Evolutionary conservation across 192 early-diverging fungal genomes (phyloP).

Genomic region (Geosiphon pyriformis): DNA sequence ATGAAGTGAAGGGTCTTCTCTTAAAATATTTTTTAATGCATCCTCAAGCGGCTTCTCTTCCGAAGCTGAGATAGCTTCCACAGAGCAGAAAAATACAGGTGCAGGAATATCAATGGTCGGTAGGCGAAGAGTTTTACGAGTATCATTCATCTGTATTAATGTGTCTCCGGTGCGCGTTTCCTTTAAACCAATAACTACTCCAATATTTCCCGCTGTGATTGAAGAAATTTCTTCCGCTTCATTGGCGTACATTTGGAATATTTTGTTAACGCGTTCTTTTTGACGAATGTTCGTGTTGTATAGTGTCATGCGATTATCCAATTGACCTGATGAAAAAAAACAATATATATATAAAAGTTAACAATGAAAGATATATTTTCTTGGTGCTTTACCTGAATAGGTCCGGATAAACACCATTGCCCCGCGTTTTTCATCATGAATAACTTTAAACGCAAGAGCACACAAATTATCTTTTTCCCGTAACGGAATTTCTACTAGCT

Average conservation of each 20-base stretch:
- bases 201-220: conserved; percentile 76
- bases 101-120: conserved; percentile 78
- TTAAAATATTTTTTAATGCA: conserved; percentile 63
- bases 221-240: conserved; percentile 74
- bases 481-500: conserved; percentile 37
- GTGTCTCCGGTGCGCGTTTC: conserved; percentile 85
- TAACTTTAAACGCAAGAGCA: conserved; percentile 93
- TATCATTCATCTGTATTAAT: conserved; percentile 55
- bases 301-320: conserved; percentile 63
- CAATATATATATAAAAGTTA: conserved; percentile 20
- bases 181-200: conserved; percentile 77
- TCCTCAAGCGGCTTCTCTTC: conserved; percentile 70
- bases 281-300: conserved; percentile 59
- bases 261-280: conserved; percentile 76
- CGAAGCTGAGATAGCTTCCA: conserved; percentile 69
- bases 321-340: conserved; percentile 34
- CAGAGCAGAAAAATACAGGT: conserved; percentile 78
- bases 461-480: conserved; percentile 55
- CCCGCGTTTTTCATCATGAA: conserved; percentile 79
- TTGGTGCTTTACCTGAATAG: conserved; percentile 59
- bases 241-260: conserved; percentile 91
- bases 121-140: conserved; percentile 46
- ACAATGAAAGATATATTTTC: too few relatives aligned
- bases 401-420: conserved; percentile 88
- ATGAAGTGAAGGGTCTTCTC: conserved; percentile 87